phyloP scores from a whole-genome alignment of 2,329 filamentous ascomycete species.

The Teratosphaeria zuluensis region DNA sequence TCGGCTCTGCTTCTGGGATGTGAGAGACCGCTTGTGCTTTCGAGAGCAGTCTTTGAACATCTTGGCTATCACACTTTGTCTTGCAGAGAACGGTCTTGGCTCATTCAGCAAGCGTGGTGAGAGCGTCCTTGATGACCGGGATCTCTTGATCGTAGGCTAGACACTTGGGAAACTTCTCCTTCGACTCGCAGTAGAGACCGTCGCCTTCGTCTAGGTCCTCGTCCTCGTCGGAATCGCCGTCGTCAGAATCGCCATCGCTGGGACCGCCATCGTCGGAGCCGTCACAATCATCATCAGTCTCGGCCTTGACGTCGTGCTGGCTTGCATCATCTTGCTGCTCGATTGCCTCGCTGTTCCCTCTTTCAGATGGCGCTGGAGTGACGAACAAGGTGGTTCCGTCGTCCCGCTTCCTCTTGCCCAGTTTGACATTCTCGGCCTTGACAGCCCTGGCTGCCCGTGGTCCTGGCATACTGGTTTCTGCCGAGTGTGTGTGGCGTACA shows the following conservation, averaged over 20 bases:
- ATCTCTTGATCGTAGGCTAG: constrained; percentile 5
- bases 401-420: no score
- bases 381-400: no score
- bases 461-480: no score
- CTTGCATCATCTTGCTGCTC: not conserved
- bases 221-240: not conserved
- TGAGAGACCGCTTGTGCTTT: not conserved
- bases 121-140: not conserved
- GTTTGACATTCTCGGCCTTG: no score
- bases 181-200: not conserved
- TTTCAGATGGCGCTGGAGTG: no score
- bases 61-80: not conserved
- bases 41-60: not conserved
- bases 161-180: constrained; percentile 5
- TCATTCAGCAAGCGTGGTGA: not conserved
- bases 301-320: no score
- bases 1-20: not conserved
- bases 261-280: not conserved
- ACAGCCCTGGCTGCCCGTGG: no score
- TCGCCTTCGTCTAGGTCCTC: not conserved
- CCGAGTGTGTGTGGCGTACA: no score
- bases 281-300: no score
- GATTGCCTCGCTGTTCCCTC: no score
- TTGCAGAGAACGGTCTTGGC: not conserved
- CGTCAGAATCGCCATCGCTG: constrained; percentile 1